These are phyloP conservation scores for Dendrobium catenatum DNA, from an alignment of 106 monocot species.

Conservation along the genomic window DNA sequence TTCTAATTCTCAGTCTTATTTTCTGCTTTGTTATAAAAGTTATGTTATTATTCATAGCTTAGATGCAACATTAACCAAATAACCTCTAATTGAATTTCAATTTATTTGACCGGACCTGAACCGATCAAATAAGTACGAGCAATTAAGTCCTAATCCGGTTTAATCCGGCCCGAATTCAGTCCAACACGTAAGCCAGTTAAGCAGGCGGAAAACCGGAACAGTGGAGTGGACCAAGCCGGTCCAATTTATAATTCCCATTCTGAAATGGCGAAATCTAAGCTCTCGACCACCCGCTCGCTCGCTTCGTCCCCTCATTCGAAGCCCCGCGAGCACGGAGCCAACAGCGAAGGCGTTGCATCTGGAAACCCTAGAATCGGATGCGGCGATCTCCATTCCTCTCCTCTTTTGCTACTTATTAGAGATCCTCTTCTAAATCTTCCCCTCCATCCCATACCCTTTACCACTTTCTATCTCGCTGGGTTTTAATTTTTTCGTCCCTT, in stretches of 20 bases:
- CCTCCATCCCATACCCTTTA: background rate
- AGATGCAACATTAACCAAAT: too few species aligned
- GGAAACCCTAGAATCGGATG: constrained; percentile 11
- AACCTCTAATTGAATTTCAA: too few species aligned
- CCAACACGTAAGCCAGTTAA: too few species aligned
- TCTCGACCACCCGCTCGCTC: background rate
- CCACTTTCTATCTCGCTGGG: background rate
- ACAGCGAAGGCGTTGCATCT: background rate
- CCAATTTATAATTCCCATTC: background rate
- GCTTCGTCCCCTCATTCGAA: background rate
- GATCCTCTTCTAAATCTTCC: background rate
- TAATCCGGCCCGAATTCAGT: too few species aligned
- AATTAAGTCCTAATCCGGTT: too few species aligned
- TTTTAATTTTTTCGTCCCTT: background rate
- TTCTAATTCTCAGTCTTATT: too few species aligned
- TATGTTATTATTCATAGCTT: too few species aligned
- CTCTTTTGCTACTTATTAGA: background rate
- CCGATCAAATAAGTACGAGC: too few species aligned
- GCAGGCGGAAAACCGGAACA: background rate
- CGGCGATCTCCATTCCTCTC: background rate
- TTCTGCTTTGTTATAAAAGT: too few species aligned
- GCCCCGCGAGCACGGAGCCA: background rate
- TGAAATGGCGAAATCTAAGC: background rate
- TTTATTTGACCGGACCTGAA: too few species aligned
- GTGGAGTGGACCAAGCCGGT: background rate